Percentiles rank a stretch among this genome's conserved stretches.
These are phyloP conservation scores for Pinus albicaulis DNA, from an alignment of 75 land plant species.

Conservation along the genomic window DNA sequence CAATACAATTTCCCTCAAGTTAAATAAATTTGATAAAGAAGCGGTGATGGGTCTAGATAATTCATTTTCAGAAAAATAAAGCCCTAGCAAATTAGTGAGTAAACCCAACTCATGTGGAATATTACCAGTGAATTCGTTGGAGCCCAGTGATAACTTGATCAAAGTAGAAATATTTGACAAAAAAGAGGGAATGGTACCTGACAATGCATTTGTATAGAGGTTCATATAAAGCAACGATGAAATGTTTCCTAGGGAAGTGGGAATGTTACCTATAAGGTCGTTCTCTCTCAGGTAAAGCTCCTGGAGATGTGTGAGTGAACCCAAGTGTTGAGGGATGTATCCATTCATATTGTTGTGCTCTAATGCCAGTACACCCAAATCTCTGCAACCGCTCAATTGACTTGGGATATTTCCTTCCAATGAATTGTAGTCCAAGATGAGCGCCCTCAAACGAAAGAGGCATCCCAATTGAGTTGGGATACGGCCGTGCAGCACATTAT, in stretches of 20 bases:
- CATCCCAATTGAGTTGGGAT: no score
- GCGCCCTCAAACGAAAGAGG: no score
- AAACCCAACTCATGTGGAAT: no score
- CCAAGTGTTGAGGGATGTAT: slow-evolving; percentile 44
- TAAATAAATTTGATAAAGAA: no score
- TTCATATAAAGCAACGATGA: slow-evolving; percentile 25
- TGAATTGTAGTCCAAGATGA: background rate
- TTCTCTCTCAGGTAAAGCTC: slow-evolving; percentile 61
- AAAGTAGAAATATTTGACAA: no score
- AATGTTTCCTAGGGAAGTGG: slow-evolving; percentile 42
- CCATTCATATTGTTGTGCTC: slow-evolving; percentile 42
- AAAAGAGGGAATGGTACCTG: slow-evolving; percentile 63
- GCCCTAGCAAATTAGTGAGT: no score
- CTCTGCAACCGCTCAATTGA: background rate
- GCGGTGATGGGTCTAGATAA: no score
- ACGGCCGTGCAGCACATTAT: no score
- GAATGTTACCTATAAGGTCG: slow-evolving; percentile 62
- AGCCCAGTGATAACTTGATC: no score
- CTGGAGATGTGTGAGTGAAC: slow-evolving; percentile 26
- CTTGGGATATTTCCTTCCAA: background rate
- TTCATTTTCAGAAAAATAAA: no score
- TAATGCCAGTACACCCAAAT: slow-evolving; percentile 30
- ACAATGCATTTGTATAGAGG: slow-evolving; percentile 45
- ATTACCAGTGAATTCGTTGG: no score
- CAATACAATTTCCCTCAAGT: no score